phyloP scores from a whole-genome alignment of 2,329 filamentous ascomycete species.

The Botrytis pseudocinerea region DNA sequence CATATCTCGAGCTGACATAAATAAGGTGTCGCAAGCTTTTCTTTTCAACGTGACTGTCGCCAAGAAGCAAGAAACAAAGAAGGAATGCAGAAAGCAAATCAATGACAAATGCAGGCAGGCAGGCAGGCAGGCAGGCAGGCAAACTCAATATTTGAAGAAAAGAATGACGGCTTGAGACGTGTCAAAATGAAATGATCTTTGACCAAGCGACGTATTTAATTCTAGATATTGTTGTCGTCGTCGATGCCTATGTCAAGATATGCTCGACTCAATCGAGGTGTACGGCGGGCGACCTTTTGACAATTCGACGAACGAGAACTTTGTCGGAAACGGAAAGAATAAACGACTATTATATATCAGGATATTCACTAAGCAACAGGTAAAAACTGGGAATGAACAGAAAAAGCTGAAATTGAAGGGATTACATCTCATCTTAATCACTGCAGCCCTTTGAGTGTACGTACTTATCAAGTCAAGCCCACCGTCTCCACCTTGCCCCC shows the following conservation, averaged over 20 bases:
- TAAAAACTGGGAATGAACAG: background rate
- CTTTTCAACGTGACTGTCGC: background rate
- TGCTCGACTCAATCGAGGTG: background rate
- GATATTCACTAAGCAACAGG: background rate
- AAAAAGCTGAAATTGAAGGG: background rate
- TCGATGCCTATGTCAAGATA: background rate
- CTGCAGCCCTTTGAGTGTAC: background rate
- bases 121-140: background rate
- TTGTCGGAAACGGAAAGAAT: background rate
- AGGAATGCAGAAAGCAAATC: background rate
- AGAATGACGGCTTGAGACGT: background rate
- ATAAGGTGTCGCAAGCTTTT: background rate
- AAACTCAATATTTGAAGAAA: background rate
- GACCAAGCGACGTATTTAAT: background rate
- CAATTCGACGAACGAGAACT: background rate
- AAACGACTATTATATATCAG: background rate
- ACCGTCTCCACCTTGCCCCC: background rate
- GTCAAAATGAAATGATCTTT: background rate
- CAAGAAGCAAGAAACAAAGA: constrained; percentile 15
- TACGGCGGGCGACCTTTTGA: background rate
- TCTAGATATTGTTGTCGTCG: background rate
- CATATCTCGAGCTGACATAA: background rate
- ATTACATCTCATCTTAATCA: background rate
- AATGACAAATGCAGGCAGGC: background rate
- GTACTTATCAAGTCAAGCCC: background rate